These are phyloP conservation scores for Colletotrichum scovillei DNA, from an alignment of 2,329 filamentous ascomycete genomes.

Conservation along the genomic window DNA sequence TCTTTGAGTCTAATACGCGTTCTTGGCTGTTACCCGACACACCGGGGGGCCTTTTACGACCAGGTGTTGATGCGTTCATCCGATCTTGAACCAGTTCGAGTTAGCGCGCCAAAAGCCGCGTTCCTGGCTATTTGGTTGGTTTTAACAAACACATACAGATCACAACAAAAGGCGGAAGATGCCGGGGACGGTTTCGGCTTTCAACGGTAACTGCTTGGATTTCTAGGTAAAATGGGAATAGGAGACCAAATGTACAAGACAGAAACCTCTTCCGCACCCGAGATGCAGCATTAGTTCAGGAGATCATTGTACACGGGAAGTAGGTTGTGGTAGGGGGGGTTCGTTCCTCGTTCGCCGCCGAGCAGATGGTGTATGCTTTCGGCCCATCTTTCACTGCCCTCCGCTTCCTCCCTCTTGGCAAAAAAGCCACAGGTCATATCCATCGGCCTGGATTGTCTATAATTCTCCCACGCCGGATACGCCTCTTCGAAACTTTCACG, in stretches of 20 bases:
- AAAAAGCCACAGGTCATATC: slow-evolving; percentile 28
- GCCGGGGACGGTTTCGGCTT: not conserved
- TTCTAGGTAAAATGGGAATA: slow-evolving; percentile 38
- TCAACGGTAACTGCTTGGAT: slow-evolving; percentile 38
- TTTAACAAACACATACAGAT: too few relatives aligned
- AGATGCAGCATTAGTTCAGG: slow-evolving; percentile 53
- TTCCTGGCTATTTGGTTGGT: slow-evolving; percentile 8
- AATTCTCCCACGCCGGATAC: slow-evolving; percentile 27
- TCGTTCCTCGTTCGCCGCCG: slow-evolving; percentile 33
- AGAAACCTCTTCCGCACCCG: slow-evolving; percentile 42
- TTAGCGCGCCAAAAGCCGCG: slow-evolving; percentile 7
- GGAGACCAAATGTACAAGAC: slow-evolving; percentile 44
- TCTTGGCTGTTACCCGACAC: too few relatives aligned
- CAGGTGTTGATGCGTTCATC: slow-evolving; percentile 10
- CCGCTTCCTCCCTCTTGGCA: slow-evolving; percentile 28
- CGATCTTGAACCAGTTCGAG: not conserved
- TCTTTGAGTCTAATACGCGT: too few relatives aligned
- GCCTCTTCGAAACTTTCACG: slow-evolving; percentile 22
- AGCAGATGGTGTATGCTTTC: slow-evolving; percentile 27
- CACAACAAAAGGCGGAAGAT: not conserved
- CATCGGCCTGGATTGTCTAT: slow-evolving; percentile 28
- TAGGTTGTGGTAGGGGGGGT: slow-evolving; percentile 40
- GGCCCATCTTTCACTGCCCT: slow-evolving; percentile 27
- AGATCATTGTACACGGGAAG: slow-evolving; percentile 55
- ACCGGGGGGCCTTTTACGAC: too few relatives aligned